Base-by-base conservation (phyloP, 805 yeast species). In the Myxozyma nipponensis region DNA sequence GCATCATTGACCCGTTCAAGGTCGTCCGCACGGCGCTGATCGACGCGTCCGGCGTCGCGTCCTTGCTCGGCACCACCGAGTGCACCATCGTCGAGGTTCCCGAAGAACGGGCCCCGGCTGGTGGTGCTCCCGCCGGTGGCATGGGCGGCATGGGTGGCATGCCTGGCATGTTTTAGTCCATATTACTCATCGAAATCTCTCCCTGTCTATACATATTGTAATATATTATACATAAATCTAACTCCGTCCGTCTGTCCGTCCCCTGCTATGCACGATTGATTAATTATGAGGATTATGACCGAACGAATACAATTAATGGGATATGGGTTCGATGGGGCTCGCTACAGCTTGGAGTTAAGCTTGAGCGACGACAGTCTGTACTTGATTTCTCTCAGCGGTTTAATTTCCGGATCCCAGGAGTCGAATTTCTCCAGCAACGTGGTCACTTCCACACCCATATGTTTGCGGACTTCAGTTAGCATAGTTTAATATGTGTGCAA, bases 1-100 rank as follows among this genome's bases (percentile, higher is more conserved):
- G 98, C 78, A 91, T 93, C 73, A 88, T 91, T 65, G 98, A 93
- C 72, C 98, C 98, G 62, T 88, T 91, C 81, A 91, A 89, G 80
- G 98, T 91, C 62, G 96, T 93, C 54, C 87, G 93, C 77, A 83
- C 87, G 64, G 97, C 98, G 56, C 77, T 93, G 66, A 87, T 87
- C 50, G 98, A 93, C 66, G 98, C 98, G 56, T 79, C 95, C 44
- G 96, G 98, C 76, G 97, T 93, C 57, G 98, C 98, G 42, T 88
- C 96, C 26, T 77, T 93, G 69, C 78, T 93, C 70, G 97, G 98
- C 59, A 91, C 98, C 52, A 91, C 98, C 58, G 98, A 93, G 76
- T 95, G 96, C 71, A 97, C 97, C 58, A 87, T 93, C 66, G 96
- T 89, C 53, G 96, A 86, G 63, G 96, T 95, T 59, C 95, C 97